phyloP scores from a whole-genome alignment of 2,329 filamentous ascomycete genomes.

The Botrytis squamosa region DNA sequence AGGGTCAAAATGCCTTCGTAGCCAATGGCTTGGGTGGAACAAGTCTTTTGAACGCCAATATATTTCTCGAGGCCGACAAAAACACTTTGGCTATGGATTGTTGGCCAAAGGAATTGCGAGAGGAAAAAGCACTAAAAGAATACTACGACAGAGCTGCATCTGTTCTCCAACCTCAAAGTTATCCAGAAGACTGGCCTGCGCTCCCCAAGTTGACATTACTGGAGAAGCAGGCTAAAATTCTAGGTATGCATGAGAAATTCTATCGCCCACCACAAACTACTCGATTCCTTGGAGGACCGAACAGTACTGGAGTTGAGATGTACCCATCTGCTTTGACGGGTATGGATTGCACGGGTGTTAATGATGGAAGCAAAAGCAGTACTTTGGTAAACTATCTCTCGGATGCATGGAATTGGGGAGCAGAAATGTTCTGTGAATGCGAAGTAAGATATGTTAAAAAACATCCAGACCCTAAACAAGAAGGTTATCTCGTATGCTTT shows the following conservation, averaged over 20 bases:
- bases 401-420: conserved; percentile 71
- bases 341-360: conserved; percentile 62
- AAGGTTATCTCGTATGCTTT: conserved; percentile 64
- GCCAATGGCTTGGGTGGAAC: conserved; percentile 58
- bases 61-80: conserved; percentile 60
- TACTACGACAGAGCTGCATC: conserved; percentile 57
- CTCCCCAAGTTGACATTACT: conserved; percentile 59
- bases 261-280: conserved; percentile 60
- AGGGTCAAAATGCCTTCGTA: conserved; percentile 58
- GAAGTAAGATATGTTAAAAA: conserved; percentile 63
- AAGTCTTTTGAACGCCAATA: conserved; percentile 65
- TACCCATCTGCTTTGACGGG: conserved; percentile 57
- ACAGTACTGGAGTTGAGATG: conserved; percentile 65
- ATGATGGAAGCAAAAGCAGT: conserved; percentile 67
- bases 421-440: conserved; percentile 68
- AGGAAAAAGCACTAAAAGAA: conserved; percentile 45
- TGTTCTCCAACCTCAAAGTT: conserved; percentile 58
- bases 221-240: conserved; percentile 53
- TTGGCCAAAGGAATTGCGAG: conserved; percentile 59
- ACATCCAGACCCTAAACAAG: conserved; percentile 43
- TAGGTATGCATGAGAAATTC: conserved; percentile 54
- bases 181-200: conserved; percentile 56
- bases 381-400: conserved; percentile 65
- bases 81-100: conserved; percentile 51
- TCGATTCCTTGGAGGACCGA: conserved; percentile 58